Evolutionary conservation across 208 protist genomes (phyloP), one percentile per base, ranked within the genome.

Genomic region (Leptomonas seymouri): DNA sequence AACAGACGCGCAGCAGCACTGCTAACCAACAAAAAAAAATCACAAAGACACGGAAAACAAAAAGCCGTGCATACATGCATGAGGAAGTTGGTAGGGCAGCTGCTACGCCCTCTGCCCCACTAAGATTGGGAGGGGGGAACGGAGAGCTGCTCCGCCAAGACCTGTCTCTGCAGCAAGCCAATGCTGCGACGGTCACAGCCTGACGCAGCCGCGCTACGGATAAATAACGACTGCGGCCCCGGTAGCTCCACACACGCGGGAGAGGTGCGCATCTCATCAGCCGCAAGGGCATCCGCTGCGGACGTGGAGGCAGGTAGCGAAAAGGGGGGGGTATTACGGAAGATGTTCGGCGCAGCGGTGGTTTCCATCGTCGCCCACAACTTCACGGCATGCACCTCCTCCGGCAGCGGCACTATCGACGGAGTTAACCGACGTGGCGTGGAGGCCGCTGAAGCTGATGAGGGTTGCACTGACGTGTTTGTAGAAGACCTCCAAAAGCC

Each of bases 171-270:
- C 61, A 67, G 36, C 25, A 67, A n/a, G 11, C n/a, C 31, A 16
- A 65, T 65, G 18, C 46, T 65, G 44, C 54, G 69, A 25, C 69
- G 48, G 49, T 65, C 60, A 34, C 71, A 76, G n/a, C 63, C 63
- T 5, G 67, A 49, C 15, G 56, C 44, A 3, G 67, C 63, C 7
- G 51, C 25, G 31, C 63, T 46, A 2, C 64, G 62, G 31, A 76
- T 23, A 28, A 76, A 76, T 5, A 76, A 63, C 28, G 71, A 76
- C 71, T 71, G 71, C 12, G 71, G 63, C 14, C 71, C 71, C 27
- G 71, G 71, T 20, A 63, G 44, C 58, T 69, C 71, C 48, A 66
- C 71, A 31, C 71, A 76, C 28, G 69, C 57, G n/a, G 61, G 45
- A 39, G 54, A 45, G 5, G 41, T 67, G 41, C 69, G 69, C 69